Percentiles rank a stretch among this genome's conserved stretches.
Conservation (phyloP, 1,139 yeast genomes). For the Magnusiomyces suaveolens region DNA sequence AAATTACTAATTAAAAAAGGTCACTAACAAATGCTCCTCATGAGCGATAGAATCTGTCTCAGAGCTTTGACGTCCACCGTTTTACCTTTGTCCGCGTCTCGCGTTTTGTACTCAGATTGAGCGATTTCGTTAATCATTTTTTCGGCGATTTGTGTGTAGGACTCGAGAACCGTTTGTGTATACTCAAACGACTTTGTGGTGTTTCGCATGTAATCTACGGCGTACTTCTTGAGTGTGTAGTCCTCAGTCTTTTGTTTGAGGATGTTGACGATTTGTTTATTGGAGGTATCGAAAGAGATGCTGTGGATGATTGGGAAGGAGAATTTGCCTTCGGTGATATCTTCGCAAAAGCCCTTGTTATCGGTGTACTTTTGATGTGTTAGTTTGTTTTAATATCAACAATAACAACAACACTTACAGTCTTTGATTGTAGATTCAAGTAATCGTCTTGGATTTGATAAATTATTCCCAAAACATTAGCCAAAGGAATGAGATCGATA, state of each 20-base stretch:
- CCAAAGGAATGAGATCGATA: constrained; percentile 43
- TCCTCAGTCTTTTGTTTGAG: constrained; percentile 35
- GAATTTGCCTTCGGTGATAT: constrained; percentile 78
- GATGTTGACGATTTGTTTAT: constrained; percentile 36
- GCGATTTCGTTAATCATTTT: background rate
- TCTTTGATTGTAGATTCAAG: constrained; percentile 47
- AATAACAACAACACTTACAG: constrained; percentile 5
- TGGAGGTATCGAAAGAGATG: constrained; percentile 32
- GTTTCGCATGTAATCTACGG: constrained; percentile 39
- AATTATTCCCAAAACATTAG: constrained; percentile 70
- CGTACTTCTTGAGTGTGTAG: constrained; percentile 39
- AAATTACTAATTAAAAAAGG: no score
- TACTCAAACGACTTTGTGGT: constrained; percentile 39
- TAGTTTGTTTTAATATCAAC: background rate
- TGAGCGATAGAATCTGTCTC: no score
- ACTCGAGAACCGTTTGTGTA: constrained; percentile 3
- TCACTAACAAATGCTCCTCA: no score
- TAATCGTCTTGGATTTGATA: constrained; percentile 82
- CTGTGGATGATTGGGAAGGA: constrained; percentile 77
- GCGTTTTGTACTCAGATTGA: no score
- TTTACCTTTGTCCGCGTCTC: no score
- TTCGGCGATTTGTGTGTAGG: background rate
- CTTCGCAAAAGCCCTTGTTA: constrained; percentile 81
- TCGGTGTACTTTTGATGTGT: constrained; percentile 35
- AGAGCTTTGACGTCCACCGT: background rate